phyloP scores from a whole-genome alignment of 495 filamentous ascomycete species.

The Tuber umbilicatum region DNA sequence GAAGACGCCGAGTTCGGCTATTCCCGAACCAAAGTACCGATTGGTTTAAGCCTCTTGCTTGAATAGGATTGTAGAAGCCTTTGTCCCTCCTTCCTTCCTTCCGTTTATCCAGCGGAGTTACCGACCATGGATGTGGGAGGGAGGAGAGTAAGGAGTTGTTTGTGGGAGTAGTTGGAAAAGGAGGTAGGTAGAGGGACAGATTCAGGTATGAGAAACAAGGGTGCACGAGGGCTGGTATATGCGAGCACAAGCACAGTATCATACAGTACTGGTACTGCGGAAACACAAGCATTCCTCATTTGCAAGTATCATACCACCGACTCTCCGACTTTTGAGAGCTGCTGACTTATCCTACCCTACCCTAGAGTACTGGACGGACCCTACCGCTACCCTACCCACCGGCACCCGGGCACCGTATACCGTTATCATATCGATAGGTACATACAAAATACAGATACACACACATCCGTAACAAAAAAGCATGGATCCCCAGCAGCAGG shows the following conservation, averaged over 20 bases:
- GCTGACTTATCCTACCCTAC: not conserved
- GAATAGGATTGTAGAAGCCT: not conserved
- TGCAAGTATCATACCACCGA: not conserved
- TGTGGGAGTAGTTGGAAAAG: not conserved
- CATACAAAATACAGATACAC: not conserved
- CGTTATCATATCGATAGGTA: too few relatives aligned
- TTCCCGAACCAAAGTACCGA: not conserved
- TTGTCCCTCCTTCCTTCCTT: not conserved
- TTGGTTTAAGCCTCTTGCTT: not conserved
- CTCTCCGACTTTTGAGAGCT: not conserved
- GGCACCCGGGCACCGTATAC: too few relatives aligned
- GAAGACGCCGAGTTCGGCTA: not conserved
- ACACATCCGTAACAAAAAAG: not conserved
- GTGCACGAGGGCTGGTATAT: too few relatives aligned
- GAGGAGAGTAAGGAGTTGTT: not conserved
- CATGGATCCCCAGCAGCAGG: conserved; percentile 10
- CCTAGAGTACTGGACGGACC: not conserved
- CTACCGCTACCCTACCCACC: too few relatives aligned
- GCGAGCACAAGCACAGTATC: too few relatives aligned
- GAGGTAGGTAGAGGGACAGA: not conserved
- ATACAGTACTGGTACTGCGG: too few relatives aligned
- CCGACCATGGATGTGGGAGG: not conserved
- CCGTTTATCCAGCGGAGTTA: not conserved
- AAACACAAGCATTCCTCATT: too few relatives aligned
- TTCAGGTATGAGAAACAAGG: too few relatives aligned